These are phyloP conservation scores for Scheffersomyces titani DNA, from an alignment of 1,139 yeast genomes.

Conservation along the genomic window DNA sequence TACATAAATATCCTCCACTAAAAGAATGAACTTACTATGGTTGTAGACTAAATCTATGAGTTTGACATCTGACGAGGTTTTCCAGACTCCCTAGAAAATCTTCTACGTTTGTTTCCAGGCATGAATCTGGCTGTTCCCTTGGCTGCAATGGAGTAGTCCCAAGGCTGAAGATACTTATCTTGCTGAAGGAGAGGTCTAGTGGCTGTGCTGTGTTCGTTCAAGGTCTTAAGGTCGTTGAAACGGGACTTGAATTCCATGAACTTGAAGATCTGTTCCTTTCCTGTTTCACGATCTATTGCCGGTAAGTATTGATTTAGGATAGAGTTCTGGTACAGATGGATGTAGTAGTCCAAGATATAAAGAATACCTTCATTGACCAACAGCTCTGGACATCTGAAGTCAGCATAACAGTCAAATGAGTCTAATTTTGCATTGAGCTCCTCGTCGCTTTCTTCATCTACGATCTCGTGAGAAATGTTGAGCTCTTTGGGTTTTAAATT, in stretches of 20 bases:
- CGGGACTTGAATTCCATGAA: constrained; percentile 49
- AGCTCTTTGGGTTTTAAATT: constrained; percentile 44
- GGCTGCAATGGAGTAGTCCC: constrained; percentile 47
- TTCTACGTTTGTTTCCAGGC: constrained; percentile 49
- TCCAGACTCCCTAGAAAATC: constrained; percentile 33
- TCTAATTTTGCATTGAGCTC: constrained; percentile 28
- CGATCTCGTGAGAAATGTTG: constrained; percentile 21
- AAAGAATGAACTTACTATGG: too few species aligned
- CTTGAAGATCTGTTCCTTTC: constrained; percentile 48
- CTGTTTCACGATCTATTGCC: constrained; percentile 31
- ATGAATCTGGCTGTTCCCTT: constrained; percentile 58
- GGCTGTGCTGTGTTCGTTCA: constrained; percentile 41
- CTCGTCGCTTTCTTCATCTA: constrained; percentile 35
- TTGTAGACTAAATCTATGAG: neutral
- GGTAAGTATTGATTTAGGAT: constrained; percentile 26
- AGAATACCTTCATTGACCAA: constrained; percentile 62
- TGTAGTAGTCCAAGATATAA: constrained; percentile 62
- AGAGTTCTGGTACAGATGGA: constrained; percentile 47
- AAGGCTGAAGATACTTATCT: constrained; percentile 51
- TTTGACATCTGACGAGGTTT: neutral
- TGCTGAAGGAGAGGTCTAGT: constrained; percentile 38
- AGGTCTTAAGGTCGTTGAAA: constrained; percentile 42
- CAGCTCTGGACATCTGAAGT: constrained; percentile 49
- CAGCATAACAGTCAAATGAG: constrained; percentile 36
- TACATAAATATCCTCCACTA: too few species aligned